Base-by-base conservation (phyloP, 345 rosid genomes). In the Excoecaria cochinchinensis region DNA sequence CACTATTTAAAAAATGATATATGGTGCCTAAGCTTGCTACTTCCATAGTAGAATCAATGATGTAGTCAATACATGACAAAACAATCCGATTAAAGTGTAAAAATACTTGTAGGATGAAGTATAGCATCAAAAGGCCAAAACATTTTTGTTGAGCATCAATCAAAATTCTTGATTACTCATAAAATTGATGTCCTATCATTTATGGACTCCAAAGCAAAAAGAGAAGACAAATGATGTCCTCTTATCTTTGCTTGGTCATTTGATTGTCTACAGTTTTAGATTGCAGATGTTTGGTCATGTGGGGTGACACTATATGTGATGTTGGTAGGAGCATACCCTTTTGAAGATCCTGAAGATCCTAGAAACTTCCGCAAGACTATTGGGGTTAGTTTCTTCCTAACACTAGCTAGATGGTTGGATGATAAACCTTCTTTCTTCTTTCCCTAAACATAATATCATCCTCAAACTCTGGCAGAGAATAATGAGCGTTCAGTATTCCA, bases 221-320 rank as follows among this genome's bases (percentile, higher is more conserved):
- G 48, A 44, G 48, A 10, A 44, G 25, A 19, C 52, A 62, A 61
- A 57, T 7, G 59, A 44, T 21, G 36, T 36, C 52, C 9, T 56
- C 55, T 12, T 13, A 40, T 21, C 40, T 67, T 68, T 73, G 53
- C 56, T 60, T 47, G 60, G 51, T 72, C 47, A 62, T 61, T 19
- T 78, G 70, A 55, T 62, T n/a, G 24, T 70, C 57, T 73, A 12
- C 31, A 11, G 56, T 76, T 76, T 61, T 70, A 85, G 94, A 82
- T 79, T 79, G 85, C 91, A 67, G 94, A 88, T 87, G 94, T 90
- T 62, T 90, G 94, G 94, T 90, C 91, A 5, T 85, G 91, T 76
- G 94, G 91, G 31, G 94, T 90, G 70, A 90, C 91, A 3, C 68
- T 90, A 36, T 90, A 88, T 42, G 91, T 90, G 72, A 90, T 90